These are phyloP conservation scores for Cordyceps cateniannulata DNA, from an alignment of 2,329 filamentous ascomycete species.

Conservation along the genomic window DNA sequence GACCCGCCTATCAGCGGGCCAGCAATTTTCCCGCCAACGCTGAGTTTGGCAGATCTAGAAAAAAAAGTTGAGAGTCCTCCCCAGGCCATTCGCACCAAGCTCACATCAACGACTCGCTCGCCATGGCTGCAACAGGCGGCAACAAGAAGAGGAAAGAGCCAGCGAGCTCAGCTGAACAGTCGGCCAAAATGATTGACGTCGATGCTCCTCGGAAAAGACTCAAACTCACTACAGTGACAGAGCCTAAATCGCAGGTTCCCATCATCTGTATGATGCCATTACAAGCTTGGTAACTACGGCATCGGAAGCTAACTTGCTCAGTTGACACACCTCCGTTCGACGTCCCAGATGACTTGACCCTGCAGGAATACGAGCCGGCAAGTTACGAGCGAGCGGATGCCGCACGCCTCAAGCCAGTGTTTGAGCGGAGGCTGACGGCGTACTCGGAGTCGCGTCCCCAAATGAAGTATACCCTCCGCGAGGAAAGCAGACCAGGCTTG, in stretches of 20 bases:
- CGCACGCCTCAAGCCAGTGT: constrained; percentile 34
- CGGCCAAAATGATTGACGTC: constrained; percentile 48
- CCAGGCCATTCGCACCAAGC: constrained; percentile 16
- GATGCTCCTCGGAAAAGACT: constrained; percentile 34
- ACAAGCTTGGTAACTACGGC: not conserved
- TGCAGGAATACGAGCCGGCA: constrained; percentile 42
- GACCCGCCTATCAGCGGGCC: constrained; percentile 17
- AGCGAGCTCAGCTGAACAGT: constrained; percentile 32
- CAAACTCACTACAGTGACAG: constrained; percentile 40
- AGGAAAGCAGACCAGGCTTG: constrained; percentile 37
- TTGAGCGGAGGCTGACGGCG: constrained; percentile 44
- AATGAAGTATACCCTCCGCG: constrained; percentile 53
- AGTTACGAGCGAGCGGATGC: constrained; percentile 29
- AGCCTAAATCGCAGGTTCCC: constrained; percentile 42
- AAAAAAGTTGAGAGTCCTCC: constrained; percentile 22
- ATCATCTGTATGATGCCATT: constrained; percentile 40
- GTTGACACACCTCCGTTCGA: constrained; percentile 33
- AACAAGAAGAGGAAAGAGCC: constrained; percentile 52
- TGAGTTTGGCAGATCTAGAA: constrained; percentile 23
- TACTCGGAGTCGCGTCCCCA: constrained; percentile 51
- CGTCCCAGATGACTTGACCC: constrained; percentile 31
- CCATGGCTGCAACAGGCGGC: constrained; percentile 33
- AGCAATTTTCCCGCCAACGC: constrained; percentile 16
- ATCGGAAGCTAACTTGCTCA: constrained; percentile 16
- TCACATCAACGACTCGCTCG: constrained; percentile 9